Percentiles rank a stretch among this genome's conserved stretches.
Evolutionary conservation across 1,139 yeast species (phyloP).

Genomic region (Nakaseomyces sp.): DNA sequence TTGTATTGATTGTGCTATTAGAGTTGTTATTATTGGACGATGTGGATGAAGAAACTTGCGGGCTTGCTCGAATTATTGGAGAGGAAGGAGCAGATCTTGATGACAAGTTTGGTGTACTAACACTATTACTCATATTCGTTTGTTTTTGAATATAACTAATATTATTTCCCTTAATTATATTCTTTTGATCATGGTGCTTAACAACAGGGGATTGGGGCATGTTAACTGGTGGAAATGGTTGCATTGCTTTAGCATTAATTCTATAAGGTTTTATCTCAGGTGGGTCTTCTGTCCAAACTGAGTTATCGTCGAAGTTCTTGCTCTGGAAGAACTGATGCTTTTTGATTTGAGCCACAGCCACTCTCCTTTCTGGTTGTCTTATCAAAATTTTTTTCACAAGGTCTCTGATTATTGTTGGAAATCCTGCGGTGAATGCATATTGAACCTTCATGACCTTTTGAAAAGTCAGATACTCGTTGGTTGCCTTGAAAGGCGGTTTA

Average conservation of each 20-base stretch:
- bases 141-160: conserved; percentile 1
- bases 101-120: conserved; percentile 3
- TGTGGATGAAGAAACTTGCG: neutral
- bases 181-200: neutral
- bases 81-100: conserved; percentile 1
- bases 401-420: conserved; percentile 59
- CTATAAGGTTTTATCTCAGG: conserved; percentile 76
- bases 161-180: neutral
- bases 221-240: conserved; percentile 30
- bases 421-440: conserved; percentile 67
- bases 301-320: conserved; percentile 48
- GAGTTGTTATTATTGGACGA: neutral
- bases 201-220: neutral
- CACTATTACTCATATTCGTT: neutral
- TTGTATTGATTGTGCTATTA: neutral
- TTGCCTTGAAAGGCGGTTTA: conserved; percentile 85
- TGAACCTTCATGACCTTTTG: conserved; percentile 80
- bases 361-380: conserved; percentile 57
- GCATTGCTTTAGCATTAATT: conserved; percentile 39
- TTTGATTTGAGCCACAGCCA: conserved; percentile 61
- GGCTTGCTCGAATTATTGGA: neutral
- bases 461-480: conserved; percentile 83
- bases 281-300: conserved; percentile 59
- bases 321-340: conserved; percentile 64
- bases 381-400: conserved; percentile 59